Conservation (phyloP, 2,329 filamentous ascomycete species). For the Alternaria angustiovoidea region DNA sequence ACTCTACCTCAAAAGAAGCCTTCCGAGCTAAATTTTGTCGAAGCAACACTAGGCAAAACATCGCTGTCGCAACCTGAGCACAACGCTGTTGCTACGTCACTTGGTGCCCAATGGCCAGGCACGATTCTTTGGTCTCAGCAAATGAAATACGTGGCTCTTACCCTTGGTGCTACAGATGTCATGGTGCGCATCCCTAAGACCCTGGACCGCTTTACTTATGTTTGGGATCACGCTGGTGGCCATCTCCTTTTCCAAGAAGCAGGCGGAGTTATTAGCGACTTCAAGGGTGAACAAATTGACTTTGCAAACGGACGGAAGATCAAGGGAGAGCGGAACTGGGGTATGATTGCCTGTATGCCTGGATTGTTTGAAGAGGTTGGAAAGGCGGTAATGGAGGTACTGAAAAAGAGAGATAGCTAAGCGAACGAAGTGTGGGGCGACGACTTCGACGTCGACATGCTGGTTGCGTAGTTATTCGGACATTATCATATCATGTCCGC, state of each 20-base stretch:
- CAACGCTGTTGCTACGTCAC: constrained; percentile 44
- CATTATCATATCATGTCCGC: neutral
- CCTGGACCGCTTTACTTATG: constrained; percentile 55
- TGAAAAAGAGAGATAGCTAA: constrained; percentile 25
- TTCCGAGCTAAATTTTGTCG: constrained; percentile 54
- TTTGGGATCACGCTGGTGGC: constrained; percentile 66
- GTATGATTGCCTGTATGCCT: constrained; percentile 46
- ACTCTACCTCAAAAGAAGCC: constrained; percentile 38
- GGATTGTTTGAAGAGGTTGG: constrained; percentile 37
- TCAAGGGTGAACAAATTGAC: constrained; percentile 60
- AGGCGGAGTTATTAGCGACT: constrained; percentile 60
- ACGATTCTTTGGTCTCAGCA: constrained; percentile 63
- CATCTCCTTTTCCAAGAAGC: constrained; percentile 61
- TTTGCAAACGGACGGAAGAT: constrained; percentile 51
- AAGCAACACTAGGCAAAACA: constrained; percentile 53
- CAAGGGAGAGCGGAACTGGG: constrained; percentile 43
- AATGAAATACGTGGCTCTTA: constrained; percentile 62
- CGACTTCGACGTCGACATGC: neutral
- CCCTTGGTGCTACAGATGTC: constrained; percentile 60
- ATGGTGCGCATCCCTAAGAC: constrained; percentile 59
- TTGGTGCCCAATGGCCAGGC: constrained; percentile 57
- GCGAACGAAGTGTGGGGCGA: neutral
- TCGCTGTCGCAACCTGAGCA: constrained; percentile 50
- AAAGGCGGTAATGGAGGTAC: constrained; percentile 38
- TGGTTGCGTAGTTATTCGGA: neutral